Evolutionary conservation across 805 yeast species (phyloP), one percentile per base, ranked within the genome.

Genomic region (Kluyveromyces wickerhamii): DNA sequence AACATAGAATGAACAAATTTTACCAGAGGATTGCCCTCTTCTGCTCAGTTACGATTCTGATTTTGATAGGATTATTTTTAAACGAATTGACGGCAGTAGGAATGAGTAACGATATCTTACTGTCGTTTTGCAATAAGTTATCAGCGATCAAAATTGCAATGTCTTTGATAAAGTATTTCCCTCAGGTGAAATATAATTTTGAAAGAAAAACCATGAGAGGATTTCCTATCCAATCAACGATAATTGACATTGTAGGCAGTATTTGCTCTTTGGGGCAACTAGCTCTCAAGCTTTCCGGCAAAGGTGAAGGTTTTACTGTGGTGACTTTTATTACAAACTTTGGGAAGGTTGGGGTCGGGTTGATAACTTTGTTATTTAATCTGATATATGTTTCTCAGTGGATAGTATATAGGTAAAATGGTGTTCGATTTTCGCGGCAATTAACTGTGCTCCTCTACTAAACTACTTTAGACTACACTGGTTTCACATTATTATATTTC

Each of bases 121-220:
- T 52, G 29, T 36, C 41, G 3, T 47, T 47, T 33, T 54, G 59
- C 20, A 51, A 52, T 26, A 42, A 42, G 20, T 37, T 58, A 29
- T 48, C 45, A 24, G 8, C 42, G 11, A 51, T 69, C 37, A 73
- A 73, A 51, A 63, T 73, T 11, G 32, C 54, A 11, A 65, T 71
- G 62, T 70, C 77, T 21, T 48, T 71, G 29, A 55, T 69, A 29
- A 73, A 73, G 44, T 69, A 73, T 45, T 58, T 82, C 19, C 98
- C 98, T 0, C 98, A 89, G 59, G 81, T 89, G 35, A 62, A 72
- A 38, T 94, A 83, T 52, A 89, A 89, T 60, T 73, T 77, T 54
- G 65, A 65, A 30, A 72, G 95, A 44, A 75, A 78, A 49, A 81
- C 95, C 4, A 87, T 87, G 36, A 71, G 74, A 37, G 97, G 97